Base-by-base conservation (phyloP, 352 stramenopile species). In the Globisporangium acanthophoron region DNA sequence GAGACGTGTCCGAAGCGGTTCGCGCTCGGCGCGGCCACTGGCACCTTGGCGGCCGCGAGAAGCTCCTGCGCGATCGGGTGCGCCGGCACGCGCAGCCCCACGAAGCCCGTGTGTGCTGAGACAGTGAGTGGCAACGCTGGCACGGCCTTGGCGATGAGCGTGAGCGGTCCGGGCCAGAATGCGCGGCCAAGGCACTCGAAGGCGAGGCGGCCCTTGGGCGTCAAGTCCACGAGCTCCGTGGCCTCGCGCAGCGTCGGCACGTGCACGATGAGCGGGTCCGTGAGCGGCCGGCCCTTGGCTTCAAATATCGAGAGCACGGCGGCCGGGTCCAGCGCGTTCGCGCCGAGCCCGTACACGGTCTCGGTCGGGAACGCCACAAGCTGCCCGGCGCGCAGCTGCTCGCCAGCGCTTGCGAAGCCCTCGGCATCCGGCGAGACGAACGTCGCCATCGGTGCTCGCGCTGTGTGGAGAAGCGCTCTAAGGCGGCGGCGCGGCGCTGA, bases 1-100 rank as follows among this genome's bases (percentile, higher is more conserved):
- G 90, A 98, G 40, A 99, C 97, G 64, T 99, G 97, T 13, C 97
- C 97, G 72, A 99, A 99, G 55, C 97, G 89, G 68, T 99, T 99
- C 11, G 97, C 97, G 70, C 88, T 98, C 1, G 97, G 97, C 27
- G 97, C 97, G 5, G 97, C 97, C 20, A 99, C 94, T 0, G 97
- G 97, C 35, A 99, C 84, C 27, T 88, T 64, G 5, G 93, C 90
- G 37, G 73, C 79, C 27, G 72, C 70, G 31, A 99, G 83, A 41
- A 99, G 69, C 45, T 76, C 71, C 58, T 90, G 78, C 0, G 97
- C 96, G 16, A 99, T 71, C 0, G 89, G 73, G 69, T 99, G 96
- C 24, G 85, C 80, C 0, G 97, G 97, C 52, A 85, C 97, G 31
- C 97, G 93, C 61, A 99, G 92, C 0, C 97, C 97, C 9, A 99